Percentiles rank a stretch among this genome's conserved stretches.
phyloP scores from a whole-genome alignment of 305 asterid species.

The Stenogyne calaminthoides region DNA sequence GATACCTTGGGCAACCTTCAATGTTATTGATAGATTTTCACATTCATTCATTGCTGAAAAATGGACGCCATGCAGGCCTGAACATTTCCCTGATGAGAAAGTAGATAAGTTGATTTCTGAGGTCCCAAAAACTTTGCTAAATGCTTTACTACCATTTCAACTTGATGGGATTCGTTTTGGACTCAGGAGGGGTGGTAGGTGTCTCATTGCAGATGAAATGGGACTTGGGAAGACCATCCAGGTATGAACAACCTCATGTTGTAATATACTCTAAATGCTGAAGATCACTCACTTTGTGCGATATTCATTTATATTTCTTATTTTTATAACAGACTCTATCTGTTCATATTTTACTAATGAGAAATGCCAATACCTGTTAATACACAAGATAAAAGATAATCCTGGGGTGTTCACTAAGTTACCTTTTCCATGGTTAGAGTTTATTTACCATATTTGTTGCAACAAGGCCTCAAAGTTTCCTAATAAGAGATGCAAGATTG shows the following conservation, averaged over 20 bases:
- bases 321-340: not conserved
- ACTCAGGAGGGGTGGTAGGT: conserved; percentile 89
- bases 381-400: conserved; percentile 12
- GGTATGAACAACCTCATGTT: conserved; percentile 42
- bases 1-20: conserved; percentile 89
- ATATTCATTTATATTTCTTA: not conserved
- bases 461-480: conserved; percentile 1
- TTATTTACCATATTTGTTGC: conserved; percentile 9
- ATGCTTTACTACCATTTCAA: conserved; percentile 80
- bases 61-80: conserved; percentile 93
- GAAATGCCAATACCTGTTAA: conserved; percentile 10
- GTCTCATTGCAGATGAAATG: conserved; percentile 98
- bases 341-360: not conserved
- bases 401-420: conserved; percentile 1
- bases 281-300: not conserved
- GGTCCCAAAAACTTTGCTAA: conserved; percentile 65
- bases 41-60: conserved; percentile 52
- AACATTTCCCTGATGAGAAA: conserved; percentile 78
- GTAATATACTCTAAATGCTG: conserved; percentile 2
- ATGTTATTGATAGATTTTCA: conserved; percentile 73
- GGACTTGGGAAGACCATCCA: conserved; percentile 97
- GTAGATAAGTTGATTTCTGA: conserved; percentile 68
- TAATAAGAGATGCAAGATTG: not conserved
- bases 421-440: conserved; percentile 15
- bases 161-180: conserved; percentile 90